Conservation (phyloP, 176 grass and related monocot genomes). For the Urochloa ruziziensis region DNA sequence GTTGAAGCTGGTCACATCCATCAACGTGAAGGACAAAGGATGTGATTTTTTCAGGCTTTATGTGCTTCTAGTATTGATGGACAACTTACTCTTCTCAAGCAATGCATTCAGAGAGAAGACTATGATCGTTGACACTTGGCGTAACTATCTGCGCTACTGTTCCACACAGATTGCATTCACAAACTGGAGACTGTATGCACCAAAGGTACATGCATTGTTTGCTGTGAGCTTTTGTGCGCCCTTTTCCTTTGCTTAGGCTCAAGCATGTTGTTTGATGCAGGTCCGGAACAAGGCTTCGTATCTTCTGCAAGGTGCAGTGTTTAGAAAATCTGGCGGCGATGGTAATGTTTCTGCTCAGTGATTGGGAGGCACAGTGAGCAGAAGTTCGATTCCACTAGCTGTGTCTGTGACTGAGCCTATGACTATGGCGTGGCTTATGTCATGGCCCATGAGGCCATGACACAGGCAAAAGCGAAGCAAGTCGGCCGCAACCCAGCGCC, state of each 20-base stretch:
- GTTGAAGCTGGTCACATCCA: slow-evolving; percentile 51
- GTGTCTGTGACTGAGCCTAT: too few species aligned
- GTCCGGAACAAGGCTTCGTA: slow-evolving; percentile 88
- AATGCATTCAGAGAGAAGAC: slow-evolving; percentile 50
- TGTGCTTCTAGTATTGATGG: slow-evolving; percentile 64
- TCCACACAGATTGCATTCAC: slow-evolving; percentile 76
- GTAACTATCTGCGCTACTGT: slow-evolving; percentile 63
- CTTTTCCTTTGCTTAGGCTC: background rate
- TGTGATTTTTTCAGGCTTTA: slow-evolving; percentile 69
- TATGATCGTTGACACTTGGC: slow-evolving; percentile 48
- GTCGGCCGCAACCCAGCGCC: too few species aligned
- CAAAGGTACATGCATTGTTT: slow-evolving; percentile 50
- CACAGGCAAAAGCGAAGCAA: too few species aligned
- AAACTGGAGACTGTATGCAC: slow-evolving; percentile 77
- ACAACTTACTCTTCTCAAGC: slow-evolving; percentile 66
- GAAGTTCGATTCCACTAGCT: too few species aligned
- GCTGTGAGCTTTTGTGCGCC: background rate
- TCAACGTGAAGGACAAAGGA: slow-evolving; percentile 73
- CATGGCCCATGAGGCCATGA: too few species aligned
- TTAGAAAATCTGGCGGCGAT: slow-evolving; percentile 29
- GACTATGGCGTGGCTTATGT: too few species aligned
- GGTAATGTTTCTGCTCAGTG: background rate
- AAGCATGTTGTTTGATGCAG: slow-evolving; percentile 32
- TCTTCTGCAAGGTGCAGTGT: slow-evolving; percentile 59
- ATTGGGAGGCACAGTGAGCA: background rate